Evolutionary conservation across 371 early-diverging fungal species (phyloP).

Genomic region (Blakeslea trispora): DNA sequence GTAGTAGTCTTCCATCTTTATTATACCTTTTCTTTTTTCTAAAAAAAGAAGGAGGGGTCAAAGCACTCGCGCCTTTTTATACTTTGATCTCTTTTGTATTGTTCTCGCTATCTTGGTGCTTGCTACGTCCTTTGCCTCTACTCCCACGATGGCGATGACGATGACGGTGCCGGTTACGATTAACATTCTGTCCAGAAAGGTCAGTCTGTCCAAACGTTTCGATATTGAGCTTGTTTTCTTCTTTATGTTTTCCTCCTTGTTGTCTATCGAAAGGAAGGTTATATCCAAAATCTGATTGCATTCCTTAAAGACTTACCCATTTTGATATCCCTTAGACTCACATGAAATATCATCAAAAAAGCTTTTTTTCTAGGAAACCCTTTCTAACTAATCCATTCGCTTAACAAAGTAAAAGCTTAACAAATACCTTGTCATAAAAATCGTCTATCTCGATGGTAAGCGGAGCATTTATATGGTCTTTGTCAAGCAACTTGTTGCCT

Average conservation of each 20-base stretch:
- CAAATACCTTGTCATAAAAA: slow-evolving; percentile 54
- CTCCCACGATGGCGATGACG: slow-evolving; percentile 25
- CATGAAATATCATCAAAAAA: slow-evolving; percentile 98
- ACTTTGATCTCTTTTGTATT: too few relatives aligned
- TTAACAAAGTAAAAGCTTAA: background rate
- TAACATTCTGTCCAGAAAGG: slow-evolving; percentile 44
- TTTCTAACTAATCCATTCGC: background rate
- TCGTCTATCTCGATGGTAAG: slow-evolving; percentile 30
- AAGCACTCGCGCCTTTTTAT: too few relatives aligned
- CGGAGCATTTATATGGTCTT: slow-evolving; percentile 42
- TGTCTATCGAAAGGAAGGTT: slow-evolving; percentile 27
- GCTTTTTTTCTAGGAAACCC: slow-evolving; percentile 53
- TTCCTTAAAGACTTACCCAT: background rate
- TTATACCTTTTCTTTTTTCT: too few relatives aligned
- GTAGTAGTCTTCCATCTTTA: too few relatives aligned
- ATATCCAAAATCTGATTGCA: background rate
- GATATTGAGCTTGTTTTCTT: slow-evolving; percentile 84
- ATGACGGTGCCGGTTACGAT: slow-evolving; percentile 40
- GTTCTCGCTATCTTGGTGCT: background rate
- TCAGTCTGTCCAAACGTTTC: slow-evolving; percentile 93
- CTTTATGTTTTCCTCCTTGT: slow-evolving; percentile 72
- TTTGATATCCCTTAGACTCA: slow-evolving; percentile 15
- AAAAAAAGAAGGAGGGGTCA: too few relatives aligned
- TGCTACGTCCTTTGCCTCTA: slow-evolving; percentile 23
- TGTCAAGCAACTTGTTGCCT: slow-evolving; percentile 40